Base-by-base conservation (phyloP, 1,139 yeast species). In the Casaregolazyma suthepensis region DNA sequence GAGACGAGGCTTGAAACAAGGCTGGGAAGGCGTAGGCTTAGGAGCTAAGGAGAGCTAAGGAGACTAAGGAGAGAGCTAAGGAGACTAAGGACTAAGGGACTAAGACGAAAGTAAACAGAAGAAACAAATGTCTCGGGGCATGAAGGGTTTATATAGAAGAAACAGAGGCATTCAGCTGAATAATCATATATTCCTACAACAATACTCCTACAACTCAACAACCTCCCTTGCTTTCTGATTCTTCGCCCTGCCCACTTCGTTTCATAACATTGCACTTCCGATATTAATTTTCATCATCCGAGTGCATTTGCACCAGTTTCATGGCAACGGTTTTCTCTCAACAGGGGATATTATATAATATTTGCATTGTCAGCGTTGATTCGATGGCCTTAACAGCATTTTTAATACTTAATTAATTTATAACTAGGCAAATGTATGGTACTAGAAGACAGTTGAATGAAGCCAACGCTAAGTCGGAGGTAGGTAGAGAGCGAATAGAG, bases 401-500 rank as follows among this genome's bases (percentile, higher is more conserved):
- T 7, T 26, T 22, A 26, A 26, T 26, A 7, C 31, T 26, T 26
- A 26, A 26, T 26, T 35, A 35, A 35, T 35, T n/a, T 35, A 35
- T 35, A 35, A 5, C 9, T 18, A 37, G 17, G 40, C 19, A 26
- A 38, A 65, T 65, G 68, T 65, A 65, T 57, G 68, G 68, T 48
- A 56, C 66, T 31, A 53, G 59, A 48, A 55, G 54, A 52, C 58
- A 63, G 50, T 61, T 61, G 48, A 57, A 61, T 31, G 66, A 68
- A 13, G 69, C 65, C 45, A 68, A 68, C 56, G 70, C 71, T 15
- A 65, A 67, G 53, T 66, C 70, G 26, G 60, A 61, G 62, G 69
- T 65, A 53, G 10, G 65, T 54, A 5, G n/a, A 19, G 2, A 26
- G 31, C 12, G n/a, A n/a, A n/a, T 15, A 19, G 7, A 17, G 22